A percentile compares a stretch with the other conserved stretches of the same genome.
phyloP scores from a whole-genome alignment of 1,284 basidiomycete genomes.

The Rhodotorula sp. region DNA sequence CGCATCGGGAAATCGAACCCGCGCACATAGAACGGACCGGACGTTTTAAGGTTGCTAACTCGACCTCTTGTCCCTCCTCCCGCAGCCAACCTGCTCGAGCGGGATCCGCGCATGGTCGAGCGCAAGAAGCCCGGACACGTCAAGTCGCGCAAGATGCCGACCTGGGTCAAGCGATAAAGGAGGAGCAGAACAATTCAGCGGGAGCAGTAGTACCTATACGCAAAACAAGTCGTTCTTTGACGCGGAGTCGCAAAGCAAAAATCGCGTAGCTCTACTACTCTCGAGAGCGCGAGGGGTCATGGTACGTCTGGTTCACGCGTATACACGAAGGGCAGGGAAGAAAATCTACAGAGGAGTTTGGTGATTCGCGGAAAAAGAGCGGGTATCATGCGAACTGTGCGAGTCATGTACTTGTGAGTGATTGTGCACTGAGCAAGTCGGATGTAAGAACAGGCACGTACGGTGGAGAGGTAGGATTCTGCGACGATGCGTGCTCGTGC shows the following conservation, averaged over 20 bases:
- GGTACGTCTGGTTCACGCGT: too few relatives aligned
- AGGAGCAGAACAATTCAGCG: neutral
- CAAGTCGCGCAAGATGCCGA: slow-evolving; percentile 88
- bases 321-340: too few relatives aligned
- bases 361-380: too few relatives aligned
- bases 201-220: neutral
- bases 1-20: too few relatives aligned
- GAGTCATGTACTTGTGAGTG: too few relatives aligned
- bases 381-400: slow-evolving; percentile 12
- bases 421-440: too few relatives aligned
- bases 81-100: slow-evolving; percentile 77
- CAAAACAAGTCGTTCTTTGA: too few relatives aligned
- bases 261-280: too few relatives aligned
- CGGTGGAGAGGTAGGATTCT: slow-evolving; percentile 55
- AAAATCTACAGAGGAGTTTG: slow-evolving; percentile 1
- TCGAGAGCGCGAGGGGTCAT: too few relatives aligned
- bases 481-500: slow-evolving; percentile 96
- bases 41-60: too few relatives aligned
- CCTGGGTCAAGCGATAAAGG: slow-evolving; percentile 88
- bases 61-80: neutral
- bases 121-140: slow-evolving; percentile 90
- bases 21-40: too few relatives aligned
- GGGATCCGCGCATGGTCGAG: slow-evolving; percentile 97
- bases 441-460: neutral
- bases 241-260: too few relatives aligned